Percentiles rank a stretch among this genome's conserved stretches.
These are phyloP conservation scores for Cyberlindnera amylophila DNA, from an alignment of 805 yeast species.

Conservation along the genomic window DNA sequence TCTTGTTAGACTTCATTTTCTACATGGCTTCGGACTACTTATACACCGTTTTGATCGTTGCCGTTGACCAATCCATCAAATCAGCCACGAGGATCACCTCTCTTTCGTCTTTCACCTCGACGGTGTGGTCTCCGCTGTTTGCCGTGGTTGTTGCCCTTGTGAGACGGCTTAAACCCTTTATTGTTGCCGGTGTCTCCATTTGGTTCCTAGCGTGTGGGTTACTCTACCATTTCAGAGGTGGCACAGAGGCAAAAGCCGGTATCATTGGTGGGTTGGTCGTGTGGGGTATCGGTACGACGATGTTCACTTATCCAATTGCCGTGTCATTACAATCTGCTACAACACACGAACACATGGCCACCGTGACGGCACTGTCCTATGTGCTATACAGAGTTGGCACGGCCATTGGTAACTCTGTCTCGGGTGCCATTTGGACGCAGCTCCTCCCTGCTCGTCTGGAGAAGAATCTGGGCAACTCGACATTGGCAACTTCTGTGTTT, in stretches of 20 bases:
- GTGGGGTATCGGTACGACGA: conserved; percentile 68
- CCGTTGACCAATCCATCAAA: conserved; percentile 50
- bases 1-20: conserved; percentile 58
- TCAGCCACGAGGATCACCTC: conserved; percentile 65
- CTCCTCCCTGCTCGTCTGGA: conserved; percentile 40
- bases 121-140: conserved; percentile 51
- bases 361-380: conserved; percentile 54
- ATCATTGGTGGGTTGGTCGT: conserved; percentile 62
- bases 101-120: conserved; percentile 57
- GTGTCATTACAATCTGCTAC: conserved; percentile 58
- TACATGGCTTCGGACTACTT: conserved; percentile 68
- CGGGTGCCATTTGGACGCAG: conserved; percentile 76
- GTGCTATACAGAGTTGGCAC: conserved; percentile 60
- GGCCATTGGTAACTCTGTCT: conserved; percentile 58
- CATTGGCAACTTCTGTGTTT: conserved; percentile 45
- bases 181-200: conserved; percentile 52
- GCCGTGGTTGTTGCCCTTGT: conserved; percentile 47
- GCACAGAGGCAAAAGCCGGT: conserved; percentile 47
- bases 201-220: conserved; percentile 62
- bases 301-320: conserved; percentile 67
- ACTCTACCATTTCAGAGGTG: conserved; percentile 53
- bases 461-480: conserved; percentile 33
- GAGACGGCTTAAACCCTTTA: conserved; percentile 53
- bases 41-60: conserved; percentile 63
- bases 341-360: conserved; percentile 67